phyloP scores from a whole-genome alignment of 164 flowering plant genomes.

The Aristolochia fimbriata region DNA sequence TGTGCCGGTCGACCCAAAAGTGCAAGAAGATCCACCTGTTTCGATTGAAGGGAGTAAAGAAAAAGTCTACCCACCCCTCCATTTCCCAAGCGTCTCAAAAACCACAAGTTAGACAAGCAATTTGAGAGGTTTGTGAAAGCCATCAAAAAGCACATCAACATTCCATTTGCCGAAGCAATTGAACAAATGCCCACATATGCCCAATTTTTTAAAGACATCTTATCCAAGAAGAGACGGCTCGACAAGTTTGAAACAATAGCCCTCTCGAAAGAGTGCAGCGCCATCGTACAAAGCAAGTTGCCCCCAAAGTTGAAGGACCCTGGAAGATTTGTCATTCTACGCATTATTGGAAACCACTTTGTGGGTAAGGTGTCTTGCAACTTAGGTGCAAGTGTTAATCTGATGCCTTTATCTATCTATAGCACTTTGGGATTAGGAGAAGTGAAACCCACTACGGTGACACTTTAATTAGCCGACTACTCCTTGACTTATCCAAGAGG shows the following conservation, averaged over 20 bases:
- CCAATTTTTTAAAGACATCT: not conserved
- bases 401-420: conserved; percentile 1
- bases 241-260: not conserved
- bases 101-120: too few relatives aligned
- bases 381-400: not conserved
- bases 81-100: too few relatives aligned
- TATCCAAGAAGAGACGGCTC: not conserved
- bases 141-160: not conserved
- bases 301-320: conserved; percentile 3
- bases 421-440: not conserved
- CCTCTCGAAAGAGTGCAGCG: not conserved
- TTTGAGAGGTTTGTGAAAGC: too few relatives aligned
- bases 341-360: not conserved
- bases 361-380: too few relatives aligned
- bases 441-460: not conserved
- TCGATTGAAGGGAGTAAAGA: too few relatives aligned
- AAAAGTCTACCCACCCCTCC: too few relatives aligned
- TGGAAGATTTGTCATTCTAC: not conserved
- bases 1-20: not conserved
- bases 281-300: not conserved
- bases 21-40: not conserved
- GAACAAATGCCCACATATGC: not conserved
- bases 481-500: not conserved
- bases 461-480: not conserved
- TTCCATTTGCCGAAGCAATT: not conserved